A percentile compares a stretch with the other conserved stretches of the same genome.
Evolutionary conservation across 345 rosid species (phyloP).

Genomic region (Turritis glabra): DNA sequence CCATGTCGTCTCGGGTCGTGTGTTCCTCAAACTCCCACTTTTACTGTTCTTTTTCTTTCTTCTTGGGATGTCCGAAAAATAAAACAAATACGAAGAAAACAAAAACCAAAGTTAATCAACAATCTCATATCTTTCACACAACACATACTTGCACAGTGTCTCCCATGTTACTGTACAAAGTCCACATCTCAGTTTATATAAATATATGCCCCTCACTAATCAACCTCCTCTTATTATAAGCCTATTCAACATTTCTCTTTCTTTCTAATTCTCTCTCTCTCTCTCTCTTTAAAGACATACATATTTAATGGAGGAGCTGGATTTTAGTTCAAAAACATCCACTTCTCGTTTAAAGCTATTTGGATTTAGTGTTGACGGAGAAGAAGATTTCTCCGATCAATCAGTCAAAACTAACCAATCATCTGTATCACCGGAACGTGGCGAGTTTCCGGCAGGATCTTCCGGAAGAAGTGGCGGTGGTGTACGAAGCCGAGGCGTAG

Average conservation of each 20-base stretch:
- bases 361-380: constrained; percentile 79
- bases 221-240: constrained; percentile 38
- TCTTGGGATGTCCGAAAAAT: constrained; percentile 59
- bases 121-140: constrained; percentile 29
- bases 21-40: constrained; percentile 47
- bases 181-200: constrained; percentile 38
- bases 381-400: constrained; percentile 47
- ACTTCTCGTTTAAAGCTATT: constrained; percentile 75
- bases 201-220: constrained; percentile 44
- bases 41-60: constrained; percentile 41
- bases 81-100: constrained; percentile 22
- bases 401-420: constrained; percentile 15
- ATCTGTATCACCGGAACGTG: constrained; percentile 18
- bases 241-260: constrained; percentile 11
- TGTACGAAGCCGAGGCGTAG: constrained; percentile 28
- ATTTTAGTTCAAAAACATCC: constrained; percentile 44
- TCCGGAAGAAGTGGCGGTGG: constrained; percentile 22
- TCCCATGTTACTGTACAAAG: constrained; percentile 44
- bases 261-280: constrained; percentile 20
- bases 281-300: neutral
- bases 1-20: constrained; percentile 48
- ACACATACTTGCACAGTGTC: constrained; percentile 35
- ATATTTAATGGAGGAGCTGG: constrained; percentile 54
- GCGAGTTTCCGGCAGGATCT: constrained; percentile 35
- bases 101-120: neutral